phyloP scores from a whole-genome alignment of 306 rosid species.

The Vicia villosa region DNA sequence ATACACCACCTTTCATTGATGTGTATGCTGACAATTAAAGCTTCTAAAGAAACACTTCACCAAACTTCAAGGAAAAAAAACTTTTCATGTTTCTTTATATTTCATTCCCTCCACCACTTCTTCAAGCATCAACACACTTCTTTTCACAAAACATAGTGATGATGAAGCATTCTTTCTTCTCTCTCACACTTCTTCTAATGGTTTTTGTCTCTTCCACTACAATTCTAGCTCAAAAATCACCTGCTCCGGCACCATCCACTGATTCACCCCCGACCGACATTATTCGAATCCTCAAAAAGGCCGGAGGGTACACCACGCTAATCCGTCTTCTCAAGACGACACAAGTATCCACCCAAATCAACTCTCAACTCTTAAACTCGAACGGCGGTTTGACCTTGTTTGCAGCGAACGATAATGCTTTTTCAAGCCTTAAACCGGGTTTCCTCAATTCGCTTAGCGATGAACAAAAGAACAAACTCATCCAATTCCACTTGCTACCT shows the following conservation, averaged over 20 bases:
- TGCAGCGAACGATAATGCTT: conserved; percentile 66
- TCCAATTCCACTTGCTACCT: conserved; percentile 71
- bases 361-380: conserved; percentile 56
- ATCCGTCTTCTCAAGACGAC: conserved; percentile 66
- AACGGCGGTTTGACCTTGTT: conserved; percentile 60
- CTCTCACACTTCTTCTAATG: conserved; percentile 32
- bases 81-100: conserved; percentile 42
- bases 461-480: conserved; percentile 63
- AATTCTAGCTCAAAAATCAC: conserved; percentile 36
- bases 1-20: conserved; percentile 47
- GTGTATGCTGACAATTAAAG: conserved; percentile 37
- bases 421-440: conserved; percentile 59
- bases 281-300: conserved; percentile 64
- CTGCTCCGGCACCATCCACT: conserved; percentile 45
- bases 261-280: conserved; percentile 55
- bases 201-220: conserved; percentile 19
- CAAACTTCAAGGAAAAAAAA: conserved; percentile 14
- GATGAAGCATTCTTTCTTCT: conserved; percentile 32
- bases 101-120: conserved; percentile 38
- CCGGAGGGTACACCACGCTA: conserved; percentile 55
- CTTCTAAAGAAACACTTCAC: conserved; percentile 42
- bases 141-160: conserved; percentile 27
- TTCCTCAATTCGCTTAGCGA: conserved; percentile 63
- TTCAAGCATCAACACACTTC: conserved; percentile 29
- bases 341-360: conserved; percentile 61